These are phyloP conservation scores for Nitzschia palea DNA, from an alignment of 108 stramenopile genomes.

Conservation along the genomic window DNA sequence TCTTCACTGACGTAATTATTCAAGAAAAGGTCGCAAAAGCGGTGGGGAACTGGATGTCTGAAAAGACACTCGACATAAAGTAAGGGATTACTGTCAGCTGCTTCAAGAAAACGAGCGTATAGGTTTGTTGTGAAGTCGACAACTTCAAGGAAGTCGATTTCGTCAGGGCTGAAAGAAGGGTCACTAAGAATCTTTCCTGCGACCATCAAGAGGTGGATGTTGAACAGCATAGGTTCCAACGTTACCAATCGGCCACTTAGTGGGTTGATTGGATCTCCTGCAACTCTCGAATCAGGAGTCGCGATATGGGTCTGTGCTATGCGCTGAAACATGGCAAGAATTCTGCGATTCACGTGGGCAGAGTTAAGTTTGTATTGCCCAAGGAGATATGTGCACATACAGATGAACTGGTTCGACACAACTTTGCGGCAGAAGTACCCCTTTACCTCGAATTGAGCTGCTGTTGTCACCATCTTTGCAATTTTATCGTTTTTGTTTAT, in stretches of 20 bases:
- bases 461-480: slow-evolving; percentile 58
- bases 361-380: slow-evolving; percentile 77
- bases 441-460: slow-evolving; percentile 74
- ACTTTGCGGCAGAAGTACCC: slow-evolving; percentile 68
- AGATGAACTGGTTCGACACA: slow-evolving; percentile 72
- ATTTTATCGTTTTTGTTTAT: slow-evolving; percentile 43
- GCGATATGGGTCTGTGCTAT: slow-evolving; percentile 60
- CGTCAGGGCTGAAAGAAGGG: slow-evolving; percentile 42
- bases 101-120: slow-evolving; percentile 67
- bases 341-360: slow-evolving; percentile 73
- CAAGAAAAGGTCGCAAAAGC: slow-evolving; percentile 68
- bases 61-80: slow-evolving; percentile 83
- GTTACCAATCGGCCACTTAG: slow-evolving; percentile 58
- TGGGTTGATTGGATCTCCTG: slow-evolving; percentile 25
- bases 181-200: slow-evolving; percentile 78
- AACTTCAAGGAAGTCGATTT: slow-evolving; percentile 46
- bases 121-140: slow-evolving; percentile 60
- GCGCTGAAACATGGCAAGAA: slow-evolving; percentile 73
- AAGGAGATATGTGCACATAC: slow-evolving; percentile 81
- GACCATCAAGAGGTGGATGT: slow-evolving; percentile 65
- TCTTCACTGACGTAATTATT: slow-evolving; percentile 85
- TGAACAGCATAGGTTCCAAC: slow-evolving; percentile 85
- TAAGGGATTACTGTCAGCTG: slow-evolving; percentile 71
- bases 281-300: slow-evolving; percentile 34
- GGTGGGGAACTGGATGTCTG: slow-evolving; percentile 61